A percentile compares a stretch with the other conserved stretches of the same genome.
Evolutionary conservation across 1,284 basidiomycete genomes (phyloP).

Genomic region (Cerioporus squamosus): DNA sequence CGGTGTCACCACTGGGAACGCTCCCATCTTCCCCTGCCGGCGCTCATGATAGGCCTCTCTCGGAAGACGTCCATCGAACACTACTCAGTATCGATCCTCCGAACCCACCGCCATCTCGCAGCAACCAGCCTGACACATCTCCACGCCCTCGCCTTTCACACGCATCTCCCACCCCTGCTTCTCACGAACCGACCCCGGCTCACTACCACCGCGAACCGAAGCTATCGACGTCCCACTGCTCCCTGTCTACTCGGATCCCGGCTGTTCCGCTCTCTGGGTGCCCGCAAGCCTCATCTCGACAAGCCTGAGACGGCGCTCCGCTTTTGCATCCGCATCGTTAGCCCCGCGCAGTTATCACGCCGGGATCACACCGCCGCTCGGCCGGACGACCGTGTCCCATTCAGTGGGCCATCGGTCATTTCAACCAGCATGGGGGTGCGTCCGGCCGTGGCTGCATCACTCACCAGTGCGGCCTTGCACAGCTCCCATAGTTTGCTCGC

Average conservation of each 20-base stretch:
- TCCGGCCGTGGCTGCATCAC: too few species aligned
- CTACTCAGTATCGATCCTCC: constrained; percentile 21
- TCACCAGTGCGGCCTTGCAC: too few species aligned
- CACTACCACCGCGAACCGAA: constrained; percentile 11
- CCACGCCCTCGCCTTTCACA: constrained; percentile 18
- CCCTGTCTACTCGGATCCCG: not conserved
- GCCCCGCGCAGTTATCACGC: not conserved
- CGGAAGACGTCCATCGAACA: constrained; percentile 12
- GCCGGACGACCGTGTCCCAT: not conserved
- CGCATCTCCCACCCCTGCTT: constrained; percentile 5
- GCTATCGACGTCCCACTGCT: constrained; percentile 2
- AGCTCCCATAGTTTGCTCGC: too few species aligned
- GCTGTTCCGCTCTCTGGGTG: not conserved
- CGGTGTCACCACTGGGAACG: constrained; percentile 24
- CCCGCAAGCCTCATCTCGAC: not conserved
- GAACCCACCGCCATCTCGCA: constrained; percentile 9
- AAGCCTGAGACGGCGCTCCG: constrained; percentile 6
- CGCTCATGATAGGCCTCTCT: constrained; percentile 22
- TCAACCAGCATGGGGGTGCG: not conserved
- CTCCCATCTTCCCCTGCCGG: constrained; percentile 12
- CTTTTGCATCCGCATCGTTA: not conserved
- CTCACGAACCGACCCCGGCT: constrained; percentile 6
- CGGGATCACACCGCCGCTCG: not conserved
- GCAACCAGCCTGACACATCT: constrained; percentile 6
- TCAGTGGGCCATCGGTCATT: not conserved